Conservation (phyloP, 2,329 filamentous ascomycete genomes). For the Ilyonectria robusta region DNA sequence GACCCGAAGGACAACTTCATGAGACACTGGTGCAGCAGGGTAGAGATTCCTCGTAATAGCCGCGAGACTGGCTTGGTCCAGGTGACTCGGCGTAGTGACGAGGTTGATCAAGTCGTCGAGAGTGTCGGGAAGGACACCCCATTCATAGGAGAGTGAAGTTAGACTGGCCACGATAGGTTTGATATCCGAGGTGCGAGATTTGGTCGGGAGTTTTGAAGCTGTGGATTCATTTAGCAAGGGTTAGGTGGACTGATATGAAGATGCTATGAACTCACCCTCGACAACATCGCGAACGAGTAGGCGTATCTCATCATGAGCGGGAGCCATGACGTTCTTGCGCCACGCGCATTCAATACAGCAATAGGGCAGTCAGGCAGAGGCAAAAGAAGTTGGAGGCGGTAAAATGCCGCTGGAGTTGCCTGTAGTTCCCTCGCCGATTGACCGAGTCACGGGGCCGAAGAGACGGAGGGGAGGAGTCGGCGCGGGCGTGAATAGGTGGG, state of each 20-base stretch:
- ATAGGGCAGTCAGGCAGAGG: neutral
- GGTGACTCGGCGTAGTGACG: constrained; percentile 74
- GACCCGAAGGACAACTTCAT: constrained; percentile 73
- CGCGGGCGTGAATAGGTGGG: constrained; percentile 21
- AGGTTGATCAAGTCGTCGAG: constrained; percentile 77
- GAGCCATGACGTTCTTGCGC: constrained; percentile 40
- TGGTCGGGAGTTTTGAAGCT: constrained; percentile 75
- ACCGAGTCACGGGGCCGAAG: constrained; percentile 29
- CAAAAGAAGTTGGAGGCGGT: neutral
- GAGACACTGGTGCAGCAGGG: constrained; percentile 75
- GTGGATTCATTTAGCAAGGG: constrained; percentile 7
- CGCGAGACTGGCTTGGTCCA: constrained; percentile 83
- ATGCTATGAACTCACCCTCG: constrained; percentile 42
- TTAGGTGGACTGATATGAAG: neutral
- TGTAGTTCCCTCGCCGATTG: constrained; percentile 7
- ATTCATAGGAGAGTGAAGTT: constrained; percentile 74
- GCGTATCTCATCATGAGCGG: constrained; percentile 52
- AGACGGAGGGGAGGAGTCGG: constrained; percentile 25
- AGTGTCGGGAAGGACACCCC: constrained; percentile 73
- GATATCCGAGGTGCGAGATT: constrained; percentile 74
- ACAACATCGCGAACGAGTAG: constrained; percentile 56
- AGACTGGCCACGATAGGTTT: constrained; percentile 76
- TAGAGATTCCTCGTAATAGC: constrained; percentile 82
- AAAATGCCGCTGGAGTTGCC: neutral
- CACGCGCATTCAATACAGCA: neutral